A percentile compares a stretch with the other conserved stretches of the same genome.
phyloP scores from a whole-genome alignment of 2,329 filamentous ascomycete species.

The Alternaria hordeiaustralica region DNA sequence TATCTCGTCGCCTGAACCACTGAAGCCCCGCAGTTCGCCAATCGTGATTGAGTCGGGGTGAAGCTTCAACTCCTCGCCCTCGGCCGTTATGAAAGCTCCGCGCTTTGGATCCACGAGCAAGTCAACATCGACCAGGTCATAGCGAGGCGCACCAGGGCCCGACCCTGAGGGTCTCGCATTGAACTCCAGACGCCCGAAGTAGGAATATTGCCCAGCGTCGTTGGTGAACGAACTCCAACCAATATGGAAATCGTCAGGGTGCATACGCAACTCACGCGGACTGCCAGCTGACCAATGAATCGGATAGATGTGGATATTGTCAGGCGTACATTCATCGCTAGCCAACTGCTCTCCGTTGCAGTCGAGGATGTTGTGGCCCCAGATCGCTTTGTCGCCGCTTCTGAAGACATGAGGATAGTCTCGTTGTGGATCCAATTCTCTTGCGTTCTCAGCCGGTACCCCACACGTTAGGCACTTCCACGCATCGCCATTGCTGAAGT shows the following conservation, averaged over 20 bases:
- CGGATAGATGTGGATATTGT: conserved; percentile 50
- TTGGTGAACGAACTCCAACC: conserved; percentile 51
- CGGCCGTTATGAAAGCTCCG: neutral
- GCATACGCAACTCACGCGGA: conserved; percentile 54
- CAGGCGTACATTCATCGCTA: conserved; percentile 48
- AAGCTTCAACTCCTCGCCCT: conserved; percentile 37
- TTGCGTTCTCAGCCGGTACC: conserved; percentile 43
- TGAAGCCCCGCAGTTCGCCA: conserved; percentile 57
- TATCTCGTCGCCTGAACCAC: conserved; percentile 51
- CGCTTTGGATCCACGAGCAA: neutral
- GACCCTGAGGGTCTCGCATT: conserved; percentile 41
- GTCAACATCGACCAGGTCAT: conserved; percentile 48
- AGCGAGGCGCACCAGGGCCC: conserved; percentile 25
- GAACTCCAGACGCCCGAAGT: conserved; percentile 52
- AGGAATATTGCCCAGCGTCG: conserved; percentile 34
- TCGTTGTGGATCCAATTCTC: conserved; percentile 18
- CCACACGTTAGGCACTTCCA: conserved; percentile 60
- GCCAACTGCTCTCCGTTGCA: conserved; percentile 43
- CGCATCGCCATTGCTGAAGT: conserved; percentile 53
- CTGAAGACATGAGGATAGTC: conserved; percentile 56
- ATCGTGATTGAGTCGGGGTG: conserved; percentile 44
- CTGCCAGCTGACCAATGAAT: conserved; percentile 50
- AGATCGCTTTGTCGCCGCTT: conserved; percentile 48
- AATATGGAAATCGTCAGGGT: conserved; percentile 55
- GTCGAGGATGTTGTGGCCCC: conserved; percentile 43